These are phyloP conservation scores for Lavandula angustifolia DNA, from an alignment of 257 asterid genomes.

Conservation along the genomic window DNA sequence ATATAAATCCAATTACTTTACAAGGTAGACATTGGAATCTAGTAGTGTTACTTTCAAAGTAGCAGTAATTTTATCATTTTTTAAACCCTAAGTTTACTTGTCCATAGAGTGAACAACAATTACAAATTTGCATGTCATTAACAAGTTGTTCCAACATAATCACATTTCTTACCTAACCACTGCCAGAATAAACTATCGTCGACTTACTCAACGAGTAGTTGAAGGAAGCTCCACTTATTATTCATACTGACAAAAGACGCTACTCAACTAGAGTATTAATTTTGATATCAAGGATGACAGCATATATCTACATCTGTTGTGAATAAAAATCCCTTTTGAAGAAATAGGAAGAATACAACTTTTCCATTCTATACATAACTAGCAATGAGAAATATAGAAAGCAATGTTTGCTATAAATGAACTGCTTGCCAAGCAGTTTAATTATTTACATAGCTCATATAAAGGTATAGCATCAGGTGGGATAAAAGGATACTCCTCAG, in stretches of 20 bases:
- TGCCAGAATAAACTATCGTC: background rate
- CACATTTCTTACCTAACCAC: background rate
- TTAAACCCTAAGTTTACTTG: background rate
- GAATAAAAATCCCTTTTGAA: background rate
- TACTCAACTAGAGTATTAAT: background rate
- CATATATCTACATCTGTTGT: background rate
- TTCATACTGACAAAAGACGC: background rate
- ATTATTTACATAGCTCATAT: background rate
- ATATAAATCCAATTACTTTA: background rate
- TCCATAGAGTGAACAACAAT: background rate
- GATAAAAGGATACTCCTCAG: slow-evolving; percentile 13
- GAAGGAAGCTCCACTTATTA: background rate
- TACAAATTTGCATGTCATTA: background rate
- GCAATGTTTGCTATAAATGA: no score
- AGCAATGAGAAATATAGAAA: slow-evolving; percentile 11
- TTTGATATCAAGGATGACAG: background rate
- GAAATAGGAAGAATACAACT: slow-evolving; percentile 7
- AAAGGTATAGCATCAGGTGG: slow-evolving; percentile 1
- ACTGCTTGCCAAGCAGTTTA: background rate
- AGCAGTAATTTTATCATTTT: background rate
- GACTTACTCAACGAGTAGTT: background rate
- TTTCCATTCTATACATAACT: background rate
- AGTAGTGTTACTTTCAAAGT: background rate
- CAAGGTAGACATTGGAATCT: no score
- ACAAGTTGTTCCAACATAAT: slow-evolving; percentile 4